phyloP scores from a whole-genome alignment of 73 alveolate genomes.

The Loxodes magnus region DNA sequence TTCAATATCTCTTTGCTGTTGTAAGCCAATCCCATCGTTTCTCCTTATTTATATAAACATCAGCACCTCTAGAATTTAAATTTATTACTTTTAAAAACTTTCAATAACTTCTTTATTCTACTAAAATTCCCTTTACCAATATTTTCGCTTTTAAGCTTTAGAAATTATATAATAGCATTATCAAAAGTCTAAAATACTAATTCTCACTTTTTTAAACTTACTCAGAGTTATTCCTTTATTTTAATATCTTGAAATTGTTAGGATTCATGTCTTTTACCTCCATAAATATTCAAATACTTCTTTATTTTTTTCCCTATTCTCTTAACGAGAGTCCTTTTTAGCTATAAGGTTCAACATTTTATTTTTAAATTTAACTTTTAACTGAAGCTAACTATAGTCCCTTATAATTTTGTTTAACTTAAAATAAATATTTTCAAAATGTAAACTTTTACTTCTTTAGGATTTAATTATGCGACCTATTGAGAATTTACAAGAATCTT shows the following conservation, averaged over 20 bases:
- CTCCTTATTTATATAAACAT: conserved; percentile 14
- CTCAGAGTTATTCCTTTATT: neutral
- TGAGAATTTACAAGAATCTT: too few relatives aligned
- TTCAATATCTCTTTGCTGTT: neutral
- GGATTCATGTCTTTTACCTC: neutral
- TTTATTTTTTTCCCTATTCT: neutral
- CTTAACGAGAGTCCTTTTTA: neutral
- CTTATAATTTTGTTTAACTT: too few relatives aligned
- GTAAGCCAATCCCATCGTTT: neutral
- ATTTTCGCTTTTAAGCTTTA: conserved; percentile 7
- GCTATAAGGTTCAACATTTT: too few relatives aligned
- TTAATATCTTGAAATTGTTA: neutral
- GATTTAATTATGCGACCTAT: too few relatives aligned
- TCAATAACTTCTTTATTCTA: conserved; percentile 18
- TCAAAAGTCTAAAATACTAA: neutral
- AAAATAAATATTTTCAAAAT: too few relatives aligned
- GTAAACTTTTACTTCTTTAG: too few relatives aligned
- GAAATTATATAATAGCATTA: neutral
- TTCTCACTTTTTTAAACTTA: neutral
- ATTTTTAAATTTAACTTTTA: too few relatives aligned
- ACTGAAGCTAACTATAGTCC: too few relatives aligned
- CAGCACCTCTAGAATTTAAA: conserved; percentile 14
- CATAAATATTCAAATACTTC: neutral
- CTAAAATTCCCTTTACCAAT: conserved; percentile 13
- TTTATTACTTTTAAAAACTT: conserved; percentile 21